phyloP scores from a whole-genome alignment of 495 filamentous ascomycete species.

The Penicillium pancosmium region DNA sequence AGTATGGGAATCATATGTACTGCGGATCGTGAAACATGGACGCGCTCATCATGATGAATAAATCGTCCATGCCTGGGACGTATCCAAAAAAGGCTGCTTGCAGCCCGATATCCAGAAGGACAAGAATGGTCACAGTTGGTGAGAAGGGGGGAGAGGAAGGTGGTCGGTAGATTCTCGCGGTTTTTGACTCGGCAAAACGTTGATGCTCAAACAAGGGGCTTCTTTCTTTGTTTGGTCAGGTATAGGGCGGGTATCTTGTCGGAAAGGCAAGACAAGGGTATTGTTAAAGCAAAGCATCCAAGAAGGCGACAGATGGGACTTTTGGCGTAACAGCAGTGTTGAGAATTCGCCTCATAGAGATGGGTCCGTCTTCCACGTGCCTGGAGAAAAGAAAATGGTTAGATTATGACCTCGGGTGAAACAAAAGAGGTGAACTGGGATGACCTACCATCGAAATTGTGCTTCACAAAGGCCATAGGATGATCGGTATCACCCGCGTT shows the following conservation, averaged over 20 bases:
- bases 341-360: constrained; percentile 27
- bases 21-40: constrained; percentile 19
- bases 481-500: constrained; percentile 87
- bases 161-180: background rate
- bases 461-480: constrained; percentile 97
- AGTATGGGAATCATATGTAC: constrained; percentile 24
- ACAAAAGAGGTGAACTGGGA: background rate
- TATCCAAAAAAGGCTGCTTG: constrained; percentile 1
- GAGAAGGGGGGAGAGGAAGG: background rate
- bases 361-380: constrained; percentile 43
- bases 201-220: background rate
- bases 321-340: background rate
- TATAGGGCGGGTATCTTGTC: background rate
- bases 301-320: background rate
- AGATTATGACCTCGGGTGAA: background rate
- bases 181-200: background rate
- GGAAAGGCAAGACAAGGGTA: background rate
- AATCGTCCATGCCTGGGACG: background rate
- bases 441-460: constrained; percentile 86
- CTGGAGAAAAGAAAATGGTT: constrained; percentile 17
- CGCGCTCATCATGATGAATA: constrained; percentile 8
- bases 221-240: background rate
- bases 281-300: background rate
- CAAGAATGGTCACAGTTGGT: background rate
- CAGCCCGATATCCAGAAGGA: background rate